Base-by-base conservation (phyloP, 768 basidiomycete species). In the Leccinellum rugosiceps region DNA sequence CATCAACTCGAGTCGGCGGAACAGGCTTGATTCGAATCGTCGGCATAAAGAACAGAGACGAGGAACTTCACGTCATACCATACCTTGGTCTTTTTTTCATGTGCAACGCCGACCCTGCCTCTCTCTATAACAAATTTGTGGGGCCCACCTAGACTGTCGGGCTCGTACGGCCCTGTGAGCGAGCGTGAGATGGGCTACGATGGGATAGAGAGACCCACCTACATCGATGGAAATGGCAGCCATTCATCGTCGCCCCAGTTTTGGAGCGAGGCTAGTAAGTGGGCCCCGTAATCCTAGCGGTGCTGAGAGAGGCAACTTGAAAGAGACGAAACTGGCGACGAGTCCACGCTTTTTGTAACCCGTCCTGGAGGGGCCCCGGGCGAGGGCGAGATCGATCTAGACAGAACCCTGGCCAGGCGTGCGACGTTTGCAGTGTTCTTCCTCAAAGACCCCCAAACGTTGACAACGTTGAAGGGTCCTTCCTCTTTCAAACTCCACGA, bases 91-190 rank as follows among this genome's bases (percentile, higher is more conserved):
- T 15, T 6, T 34, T 75, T 77, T 54, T 72, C 67, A n/a, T 84
- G 75, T 17, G 82, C 59, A 31, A 84, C 66, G 63, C 83, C 83
- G 28, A 84, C 82, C 56, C 78, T 74, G 70, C 82, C 75, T 61
- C 82, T 81, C 30, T 83, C 80, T 11, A 83, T 79, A 35, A 68
- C 61, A 72, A 59, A 35, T 75, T 81, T 8, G 70, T 59, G 19
- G 64, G 41, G 1, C 82, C 83, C 52, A 82, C 28, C 4, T 28
- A 75, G 3, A 74, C 73, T 73, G n/a, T 82, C 77, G 26, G 67
- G 38, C 38, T 41, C 73, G 4, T 63, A 4, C 63, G 64, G 8
- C 64, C 63, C 28, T 31, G 52, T 5, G 55, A 53, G 43, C 5
- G 17, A 23, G 57, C 17, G 14, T 4, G 45, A 25, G 53, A 26